Conservation (phyloP, 805 yeast genomes). For the Schwanniomyces occidentalis region DNA sequence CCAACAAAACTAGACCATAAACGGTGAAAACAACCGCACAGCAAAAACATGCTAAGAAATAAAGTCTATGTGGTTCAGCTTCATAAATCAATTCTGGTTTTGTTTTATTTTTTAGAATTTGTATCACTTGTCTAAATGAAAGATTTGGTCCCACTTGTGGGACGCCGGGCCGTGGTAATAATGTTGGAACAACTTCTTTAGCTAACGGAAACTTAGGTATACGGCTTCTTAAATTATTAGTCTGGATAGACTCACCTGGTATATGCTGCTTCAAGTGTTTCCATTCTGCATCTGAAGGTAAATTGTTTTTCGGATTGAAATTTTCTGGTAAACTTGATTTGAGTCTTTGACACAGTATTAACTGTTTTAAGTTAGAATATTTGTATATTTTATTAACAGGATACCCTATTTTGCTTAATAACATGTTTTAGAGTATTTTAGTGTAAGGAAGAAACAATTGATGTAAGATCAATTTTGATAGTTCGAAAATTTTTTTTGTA, state of each 20-base stretch:
- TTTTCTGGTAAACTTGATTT: constrained; percentile 32
- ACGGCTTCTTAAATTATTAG: constrained; percentile 53
- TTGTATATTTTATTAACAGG: too few relatives aligned
- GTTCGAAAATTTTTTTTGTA: too few relatives aligned
- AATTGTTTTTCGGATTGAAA: constrained; percentile 27
- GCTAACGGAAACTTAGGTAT: constrained; percentile 67
- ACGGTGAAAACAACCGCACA: constrained; percentile 66
- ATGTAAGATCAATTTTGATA: too few relatives aligned
- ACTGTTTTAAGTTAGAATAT: too few relatives aligned
- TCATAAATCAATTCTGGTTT: constrained; percentile 78
- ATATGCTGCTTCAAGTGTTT: constrained; percentile 46
- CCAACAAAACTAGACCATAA: constrained; percentile 64
- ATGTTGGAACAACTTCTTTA: constrained; percentile 62
- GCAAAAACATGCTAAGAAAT: constrained; percentile 68
- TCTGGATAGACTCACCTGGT: constrained; percentile 52
- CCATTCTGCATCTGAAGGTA: constrained; percentile 43
- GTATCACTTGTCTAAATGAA: constrained; percentile 62
- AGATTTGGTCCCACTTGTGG: constrained; percentile 64
- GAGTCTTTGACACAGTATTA: constrained; percentile 14
- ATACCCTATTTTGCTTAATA: too few relatives aligned
- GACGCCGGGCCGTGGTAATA: constrained; percentile 74
- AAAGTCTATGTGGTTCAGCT: constrained; percentile 78
- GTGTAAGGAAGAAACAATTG: too few relatives aligned
- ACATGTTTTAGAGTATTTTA: too few relatives aligned
- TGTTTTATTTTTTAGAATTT: constrained; percentile 50